Percentiles rank a stretch among this genome's conserved stretches.
Evolutionary conservation across 108 stramenopile genomes (phyloP).

Genomic region (Skeletonema menzelii): DNA sequence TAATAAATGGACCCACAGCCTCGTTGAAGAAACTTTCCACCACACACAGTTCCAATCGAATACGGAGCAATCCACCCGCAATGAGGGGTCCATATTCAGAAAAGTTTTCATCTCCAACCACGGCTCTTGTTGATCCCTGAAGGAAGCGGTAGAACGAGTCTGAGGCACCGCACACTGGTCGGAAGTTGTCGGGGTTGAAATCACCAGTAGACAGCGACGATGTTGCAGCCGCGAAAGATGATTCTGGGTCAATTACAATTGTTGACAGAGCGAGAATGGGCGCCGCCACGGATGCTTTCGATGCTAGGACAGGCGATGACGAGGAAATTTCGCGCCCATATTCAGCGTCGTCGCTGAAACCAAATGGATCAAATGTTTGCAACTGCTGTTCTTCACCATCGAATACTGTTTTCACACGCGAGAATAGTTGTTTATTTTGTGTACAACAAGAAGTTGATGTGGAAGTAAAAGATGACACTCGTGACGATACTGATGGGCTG

Average conservation of each 20-base stretch:
- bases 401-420: background rate
- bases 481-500: background rate
- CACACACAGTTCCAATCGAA: constrained; percentile 91
- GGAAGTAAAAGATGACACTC: background rate
- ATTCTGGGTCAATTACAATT: constrained; percentile 3
- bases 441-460: background rate
- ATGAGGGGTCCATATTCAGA: constrained; percentile 90
- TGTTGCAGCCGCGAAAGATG: constrained; percentile 1
- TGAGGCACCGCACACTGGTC: constrained; percentile 85
- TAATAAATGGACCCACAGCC: constrained; percentile 90
- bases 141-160: constrained; percentile 86
- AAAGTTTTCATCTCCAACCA: constrained; percentile 86
- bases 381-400: background rate
- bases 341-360: background rate
- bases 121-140: constrained; percentile 66
- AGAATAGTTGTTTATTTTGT: background rate
- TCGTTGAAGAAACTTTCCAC: constrained; percentile 93
- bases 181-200: constrained; percentile 78
- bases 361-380: background rate
- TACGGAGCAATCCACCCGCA: constrained; percentile 86
- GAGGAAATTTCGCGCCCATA: background rate
- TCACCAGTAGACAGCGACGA: constrained; percentile 41
- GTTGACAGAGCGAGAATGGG: constrained; percentile 11
- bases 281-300: constrained; percentile 1
- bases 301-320: background rate